These are phyloP conservation scores for Stachybotrys elegans DNA, from an alignment of 2,329 filamentous ascomycete species.

Conservation along the genomic window DNA sequence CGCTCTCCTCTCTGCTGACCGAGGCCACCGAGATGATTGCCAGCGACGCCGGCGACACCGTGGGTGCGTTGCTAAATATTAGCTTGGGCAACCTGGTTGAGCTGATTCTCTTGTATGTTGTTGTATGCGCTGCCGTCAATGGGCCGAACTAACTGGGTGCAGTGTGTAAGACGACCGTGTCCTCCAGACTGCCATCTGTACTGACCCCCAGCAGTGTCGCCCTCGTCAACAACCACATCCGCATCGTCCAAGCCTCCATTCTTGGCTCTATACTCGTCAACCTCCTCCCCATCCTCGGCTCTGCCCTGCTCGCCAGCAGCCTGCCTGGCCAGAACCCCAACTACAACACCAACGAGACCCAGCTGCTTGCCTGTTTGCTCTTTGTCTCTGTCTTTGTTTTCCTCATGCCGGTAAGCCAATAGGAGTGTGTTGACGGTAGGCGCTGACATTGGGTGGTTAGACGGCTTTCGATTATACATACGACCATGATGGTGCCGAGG, in stretches of 20 bases:
- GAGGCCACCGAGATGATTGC: constrained; percentile 57
- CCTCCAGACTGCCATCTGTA: background rate
- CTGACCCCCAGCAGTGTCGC: constrained; percentile 39
- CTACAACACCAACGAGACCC: constrained; percentile 24
- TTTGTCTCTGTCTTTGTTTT: constrained; percentile 34
- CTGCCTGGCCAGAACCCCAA: constrained; percentile 60
- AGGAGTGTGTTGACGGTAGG: background rate
- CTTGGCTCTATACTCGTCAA: constrained; percentile 76
- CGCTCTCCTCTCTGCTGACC: constrained; percentile 51
- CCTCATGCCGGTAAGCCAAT: constrained; percentile 26
- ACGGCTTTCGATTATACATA: constrained; percentile 43
- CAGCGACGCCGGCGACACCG: constrained; percentile 49
- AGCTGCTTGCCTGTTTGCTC: constrained; percentile 29
- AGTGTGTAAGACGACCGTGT: constrained; percentile 27
- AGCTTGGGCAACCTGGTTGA: constrained; percentile 60
- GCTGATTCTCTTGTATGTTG: constrained; percentile 51
- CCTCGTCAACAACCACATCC: constrained; percentile 55
- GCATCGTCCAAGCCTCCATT: constrained; percentile 71
- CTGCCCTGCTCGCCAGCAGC: constrained; percentile 67
- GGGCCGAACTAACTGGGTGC: constrained; percentile 18
- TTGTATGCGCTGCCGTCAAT: background rate
- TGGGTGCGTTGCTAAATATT: constrained; percentile 57
- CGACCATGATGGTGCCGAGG: constrained; percentile 49
- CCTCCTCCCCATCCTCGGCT: constrained; percentile 68
- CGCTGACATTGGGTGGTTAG: constrained; percentile 11